phyloP scores from a whole-genome alignment of 2,329 filamentous ascomycete species.

The Nigrospora oryzae region DNA sequence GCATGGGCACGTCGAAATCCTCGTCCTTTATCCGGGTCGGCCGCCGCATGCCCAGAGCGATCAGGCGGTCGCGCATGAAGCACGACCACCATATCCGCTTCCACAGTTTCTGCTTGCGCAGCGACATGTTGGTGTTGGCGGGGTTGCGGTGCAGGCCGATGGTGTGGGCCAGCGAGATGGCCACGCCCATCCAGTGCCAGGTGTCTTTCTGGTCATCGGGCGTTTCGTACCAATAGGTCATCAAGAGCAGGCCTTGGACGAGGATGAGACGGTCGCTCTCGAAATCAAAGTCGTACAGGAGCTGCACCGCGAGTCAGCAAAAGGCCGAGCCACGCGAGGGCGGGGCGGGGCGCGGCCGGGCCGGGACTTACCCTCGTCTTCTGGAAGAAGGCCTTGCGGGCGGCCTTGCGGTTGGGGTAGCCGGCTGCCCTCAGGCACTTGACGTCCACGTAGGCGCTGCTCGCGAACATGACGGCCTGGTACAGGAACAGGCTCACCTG shows the following conservation, averaged over 20 bases:
- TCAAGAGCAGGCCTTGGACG: conserved; percentile 79
- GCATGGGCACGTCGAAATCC: conserved; percentile 89
- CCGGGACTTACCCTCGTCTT: conserved; percentile 64
- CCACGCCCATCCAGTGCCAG: conserved; percentile 98
- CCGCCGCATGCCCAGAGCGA: conserved; percentile 87
- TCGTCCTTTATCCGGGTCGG: conserved; percentile 89
- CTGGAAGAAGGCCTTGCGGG: conserved; percentile 81
- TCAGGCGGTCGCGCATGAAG: conserved; percentile 88
- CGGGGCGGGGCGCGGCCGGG: conserved; percentile 4
- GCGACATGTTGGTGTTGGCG: conserved; percentile 63
- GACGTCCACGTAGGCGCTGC: conserved; percentile 80
- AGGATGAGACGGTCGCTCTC: conserved; percentile 83
- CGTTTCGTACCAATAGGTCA: conserved; percentile 98
- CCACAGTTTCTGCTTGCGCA: conserved; percentile 71
- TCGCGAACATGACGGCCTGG: conserved; percentile 92
- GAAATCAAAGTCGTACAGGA: conserved; percentile 93
- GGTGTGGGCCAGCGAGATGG: conserved; percentile 84
- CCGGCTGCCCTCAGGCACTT: conserved; percentile 68
- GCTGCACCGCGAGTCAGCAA: conserved; percentile 42
- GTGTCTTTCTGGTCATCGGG: conserved; percentile 96
- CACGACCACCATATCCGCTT: conserved; percentile 98
- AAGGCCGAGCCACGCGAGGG: neutral
- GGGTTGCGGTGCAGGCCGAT: conserved; percentile 89
- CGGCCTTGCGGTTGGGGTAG: conserved; percentile 68
- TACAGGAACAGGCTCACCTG: conserved; percentile 80